These are phyloP conservation scores for Trifolium dubium DNA, from an alignment of 306 rosid genomes.

Conservation along the genomic window DNA sequence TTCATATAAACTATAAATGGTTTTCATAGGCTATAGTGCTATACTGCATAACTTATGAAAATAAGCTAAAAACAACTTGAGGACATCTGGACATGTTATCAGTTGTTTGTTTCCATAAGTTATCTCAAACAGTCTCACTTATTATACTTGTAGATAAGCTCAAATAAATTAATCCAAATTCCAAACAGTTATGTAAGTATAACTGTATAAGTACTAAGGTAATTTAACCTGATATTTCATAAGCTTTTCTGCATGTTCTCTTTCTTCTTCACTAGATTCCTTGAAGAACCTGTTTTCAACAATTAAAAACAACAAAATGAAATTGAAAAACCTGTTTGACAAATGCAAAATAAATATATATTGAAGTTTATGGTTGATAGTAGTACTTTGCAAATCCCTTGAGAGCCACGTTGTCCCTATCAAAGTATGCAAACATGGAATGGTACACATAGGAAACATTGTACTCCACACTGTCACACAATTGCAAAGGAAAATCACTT, in stretches of 20 bases:
- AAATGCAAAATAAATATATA: constrained; percentile 4
- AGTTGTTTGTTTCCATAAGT: not conserved
- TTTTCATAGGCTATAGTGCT: not conserved
- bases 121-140: not conserved
- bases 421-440: constrained; percentile 66
- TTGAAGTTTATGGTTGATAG: constrained; percentile 26
- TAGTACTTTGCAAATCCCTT: constrained; percentile 66
- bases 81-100: not conserved
- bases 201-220: not conserved
- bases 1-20: not conserved
- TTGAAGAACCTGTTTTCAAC: constrained; percentile 50
- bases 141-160: not conserved
- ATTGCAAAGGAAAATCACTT: constrained; percentile 9
- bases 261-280: constrained; percentile 64
- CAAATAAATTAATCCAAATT: not conserved
- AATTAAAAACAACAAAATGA: constrained; percentile 9
- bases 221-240: constrained; percentile 54
- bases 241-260: constrained; percentile 63
- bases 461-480: constrained; percentile 60
- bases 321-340: not conserved
- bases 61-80: not conserved
- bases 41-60: not conserved
- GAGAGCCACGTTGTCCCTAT: constrained; percentile 67
- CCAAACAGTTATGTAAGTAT: not conserved
- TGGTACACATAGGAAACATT: constrained; percentile 67